Evolutionary conservation across 179 eudicot species (phyloP).

Genomic region (Pouteria campechiana): DNA sequence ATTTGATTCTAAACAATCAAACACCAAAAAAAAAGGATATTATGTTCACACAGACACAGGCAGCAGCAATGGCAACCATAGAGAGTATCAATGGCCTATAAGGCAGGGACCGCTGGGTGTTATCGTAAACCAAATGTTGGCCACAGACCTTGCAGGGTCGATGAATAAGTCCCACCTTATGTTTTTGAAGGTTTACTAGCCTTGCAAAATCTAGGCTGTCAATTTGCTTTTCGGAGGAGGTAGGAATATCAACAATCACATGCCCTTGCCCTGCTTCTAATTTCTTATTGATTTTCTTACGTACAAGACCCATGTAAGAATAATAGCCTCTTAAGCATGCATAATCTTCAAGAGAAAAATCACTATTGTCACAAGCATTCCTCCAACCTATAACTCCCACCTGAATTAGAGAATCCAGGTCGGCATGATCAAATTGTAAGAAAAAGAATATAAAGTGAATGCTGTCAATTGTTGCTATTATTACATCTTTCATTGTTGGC

Average conservation of each 20-base stretch:
- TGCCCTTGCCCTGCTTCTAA: slow-evolving; percentile 35
- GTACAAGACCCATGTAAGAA: slow-evolving; percentile 46
- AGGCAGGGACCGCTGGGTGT: slow-evolving; percentile 23
- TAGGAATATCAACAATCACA: slow-evolving; percentile 53
- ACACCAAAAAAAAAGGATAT: too few species aligned
- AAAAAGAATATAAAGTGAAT: too few species aligned
- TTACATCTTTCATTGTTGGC: too few species aligned
- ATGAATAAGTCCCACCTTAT: slow-evolving; percentile 15
- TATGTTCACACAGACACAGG: slow-evolving; percentile 78
- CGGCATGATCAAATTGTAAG: too few species aligned
- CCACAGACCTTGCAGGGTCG: slow-evolving; percentile 40
- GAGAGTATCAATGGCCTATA: slow-evolving; percentile 71
- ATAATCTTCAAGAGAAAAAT: slow-evolving; percentile 71
- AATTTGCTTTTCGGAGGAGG: slow-evolving; percentile 11
- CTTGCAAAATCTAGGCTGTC: slow-evolving; percentile 10
- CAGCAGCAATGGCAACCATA: slow-evolving; percentile 75
- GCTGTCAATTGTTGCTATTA: too few species aligned
- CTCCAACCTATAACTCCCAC: slow-evolving; percentile 84
- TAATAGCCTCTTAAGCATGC: slow-evolving; percentile 60
- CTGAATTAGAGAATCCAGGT: too few species aligned
- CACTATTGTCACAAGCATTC: slow-evolving; percentile 50
- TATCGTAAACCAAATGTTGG: slow-evolving; percentile 25
- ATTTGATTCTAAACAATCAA: too few species aligned
- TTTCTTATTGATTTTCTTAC: slow-evolving; percentile 34
- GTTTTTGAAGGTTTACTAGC: slow-evolving; percentile 36